Evolutionary conservation across 495 filamentous ascomycete species (phyloP), one percentile per base, ranked within the genome.

Genomic region (Penicillium steckii): DNA sequence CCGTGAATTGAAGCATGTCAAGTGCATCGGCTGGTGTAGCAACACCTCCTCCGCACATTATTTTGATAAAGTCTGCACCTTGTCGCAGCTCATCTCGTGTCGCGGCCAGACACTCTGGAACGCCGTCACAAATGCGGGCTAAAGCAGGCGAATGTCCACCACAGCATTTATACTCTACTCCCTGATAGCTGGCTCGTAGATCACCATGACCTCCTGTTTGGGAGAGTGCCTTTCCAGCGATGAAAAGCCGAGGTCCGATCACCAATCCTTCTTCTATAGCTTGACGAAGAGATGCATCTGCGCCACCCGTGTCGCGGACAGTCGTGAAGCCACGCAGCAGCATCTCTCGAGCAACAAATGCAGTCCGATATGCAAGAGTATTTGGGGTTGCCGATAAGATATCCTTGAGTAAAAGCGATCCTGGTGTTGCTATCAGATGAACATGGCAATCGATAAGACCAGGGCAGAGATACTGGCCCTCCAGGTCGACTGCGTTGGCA

Each of bases 361-460:
- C 40, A 2, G 46, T 30, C 7, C 61, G 61, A 21, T 52, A 50
- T 8, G 48, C 43, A 15, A 54, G 49, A 7, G 13, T 42, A 41
- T 48, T 59, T 1, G 43, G 47, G 10, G 50, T 55, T 25, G 52
- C 52, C 3, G 52, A 22, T 5, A 55, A 55, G 1, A 62, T 45
- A 8, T 68, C 56, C 6, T 45, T 50, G 0, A 71, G 47, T 4
- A 30, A 46, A 21, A 54, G 29, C 8, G 64, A 54, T 5, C 76
- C 72, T 0, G 75, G 73, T 6, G 66, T 70, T 1, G 78, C 66
- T 13, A 59, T 62, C 26, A 83, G 63, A 46, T 83, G 80, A 12
- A 82, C 78, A 53, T 83, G 80, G 55, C 69, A 71, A 59, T 84
- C 80, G 12, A 81, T 79, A 0, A 83, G 64, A 3, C 80, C 80